A percentile compares a stretch with the other conserved stretches of the same genome.
phyloP scores from a whole-genome alignment of 345 rosid species.

The Dipteronia dyeriana region DNA sequence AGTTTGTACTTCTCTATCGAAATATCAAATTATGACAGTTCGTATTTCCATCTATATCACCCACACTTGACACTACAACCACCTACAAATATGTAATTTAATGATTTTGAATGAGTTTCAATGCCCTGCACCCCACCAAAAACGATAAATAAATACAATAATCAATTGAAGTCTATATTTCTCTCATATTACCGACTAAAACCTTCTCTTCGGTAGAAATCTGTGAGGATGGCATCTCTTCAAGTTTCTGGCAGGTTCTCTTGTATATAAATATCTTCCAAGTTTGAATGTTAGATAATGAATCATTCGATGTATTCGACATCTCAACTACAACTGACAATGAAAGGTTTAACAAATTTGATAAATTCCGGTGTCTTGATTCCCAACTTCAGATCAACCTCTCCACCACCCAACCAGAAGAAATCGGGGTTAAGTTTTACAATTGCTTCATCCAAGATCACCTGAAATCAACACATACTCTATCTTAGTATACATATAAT shows the following conservation, averaged over 20 bases:
- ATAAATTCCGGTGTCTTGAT: slow-evolving; percentile 70
- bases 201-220: neutral
- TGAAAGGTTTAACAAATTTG: slow-evolving; percentile 69
- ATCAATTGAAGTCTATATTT: neutral
- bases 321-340: slow-evolving; percentile 56
- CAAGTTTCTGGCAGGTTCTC: too few relatives aligned
- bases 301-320: slow-evolving; percentile 16
- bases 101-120: neutral
- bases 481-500: neutral
- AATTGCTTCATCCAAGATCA: slow-evolving; percentile 90
- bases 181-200: neutral
- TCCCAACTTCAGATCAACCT: slow-evolving; percentile 87
- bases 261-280: neutral
- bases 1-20: too few relatives aligned
- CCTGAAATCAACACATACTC: slow-evolving; percentile 50
- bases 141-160: too few relatives aligned
- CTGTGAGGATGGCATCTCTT: slow-evolving; percentile 5
- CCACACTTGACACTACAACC: neutral
- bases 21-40: too few relatives aligned
- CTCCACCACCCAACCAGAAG: slow-evolving; percentile 98
- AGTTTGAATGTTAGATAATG: neutral
- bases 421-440: slow-evolving; percentile 67
- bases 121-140: neutral
- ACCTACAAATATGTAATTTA: neutral
- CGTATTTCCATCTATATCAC: neutral